phyloP scores from a whole-genome alignment of 345 rosid genomes.

The Alliaria petiolata region DNA sequence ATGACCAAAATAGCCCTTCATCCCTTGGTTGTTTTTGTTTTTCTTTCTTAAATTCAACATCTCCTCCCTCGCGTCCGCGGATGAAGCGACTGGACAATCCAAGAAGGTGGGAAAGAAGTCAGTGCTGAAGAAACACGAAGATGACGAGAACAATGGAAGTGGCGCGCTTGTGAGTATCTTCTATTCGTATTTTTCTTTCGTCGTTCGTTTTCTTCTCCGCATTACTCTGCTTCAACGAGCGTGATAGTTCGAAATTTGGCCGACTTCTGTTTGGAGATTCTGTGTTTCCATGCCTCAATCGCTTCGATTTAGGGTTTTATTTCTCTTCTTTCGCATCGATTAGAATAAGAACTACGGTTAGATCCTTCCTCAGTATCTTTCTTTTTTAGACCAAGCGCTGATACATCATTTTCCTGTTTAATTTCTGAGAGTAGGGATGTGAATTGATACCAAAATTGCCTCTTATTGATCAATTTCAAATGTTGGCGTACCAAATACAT shows the following conservation, averaged over 20 bases:
- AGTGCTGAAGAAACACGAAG: conserved; percentile 16
- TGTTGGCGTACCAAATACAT: background rate
- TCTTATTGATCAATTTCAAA: background rate
- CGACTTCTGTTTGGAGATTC: conserved; percentile 6
- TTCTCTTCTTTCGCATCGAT: background rate
- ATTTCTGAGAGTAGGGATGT: background rate
- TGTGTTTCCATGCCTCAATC: background rate
- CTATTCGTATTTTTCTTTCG: background rate
- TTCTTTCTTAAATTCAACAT: background rate
- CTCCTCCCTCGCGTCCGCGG: conserved; percentile 16
- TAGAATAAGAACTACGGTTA: background rate
- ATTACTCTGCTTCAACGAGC: background rate
- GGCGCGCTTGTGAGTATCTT: conserved; percentile 17
- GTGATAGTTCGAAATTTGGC: conserved; percentile 7
- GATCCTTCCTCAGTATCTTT: background rate
- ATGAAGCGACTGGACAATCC: background rate
- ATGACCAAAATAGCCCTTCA: background rate
- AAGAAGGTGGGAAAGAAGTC: conserved; percentile 19
- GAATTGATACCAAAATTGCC: background rate
- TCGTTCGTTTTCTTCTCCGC: background rate
- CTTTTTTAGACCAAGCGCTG: background rate
- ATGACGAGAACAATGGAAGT: conserved; percentile 16
- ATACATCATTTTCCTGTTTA: background rate
- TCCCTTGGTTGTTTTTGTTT: background rate
- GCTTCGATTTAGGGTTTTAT: conserved; percentile 5